Evolutionary conservation across 2,329 filamentous ascomycete genomes (phyloP), one percentile per base, ranked within the genome.

Genomic region (Colletotrichum sp.): DNA sequence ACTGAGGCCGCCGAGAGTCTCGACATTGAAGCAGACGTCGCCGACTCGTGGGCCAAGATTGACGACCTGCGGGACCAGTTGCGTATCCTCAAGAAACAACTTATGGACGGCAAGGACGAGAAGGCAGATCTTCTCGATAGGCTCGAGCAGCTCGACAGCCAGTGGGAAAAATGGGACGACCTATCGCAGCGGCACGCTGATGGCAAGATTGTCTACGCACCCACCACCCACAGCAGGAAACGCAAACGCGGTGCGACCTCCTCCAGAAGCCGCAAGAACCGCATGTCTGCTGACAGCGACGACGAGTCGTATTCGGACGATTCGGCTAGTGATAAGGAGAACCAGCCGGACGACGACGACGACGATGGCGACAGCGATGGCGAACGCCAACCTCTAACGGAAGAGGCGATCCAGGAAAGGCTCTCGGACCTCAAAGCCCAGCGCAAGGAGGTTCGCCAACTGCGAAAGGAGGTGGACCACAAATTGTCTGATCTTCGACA

Each of bases 1-100:
- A 84, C 78, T 0, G 86, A 87, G 71, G 81, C 81, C 18, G 68
- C 80, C 0, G 83, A 85, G 21, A 84, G 80, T 28, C 81, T 90
- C 9, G 80, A 78, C 30, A 69, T 73, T 7, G 74, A 73, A 16
- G 18, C 48, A 9, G 59, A 75, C 18, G 36, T 85, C 66, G 79
- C 77, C 1, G 81, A 72, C 83, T 88, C 79, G 80, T 87, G 78
- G 77, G 74, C 78, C 3, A 78, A 78, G 21, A 79, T 82, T 4
- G 78, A 83, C 7, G 52, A 78, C 9, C 69, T 85, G 48, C 76
- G 78, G 28, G 43, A 71, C 7, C 66, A 71, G 3, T 74, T 85
- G 7, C 68, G 72, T 18, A 72, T 78, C 1, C 77, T 0, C 89
- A 63, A 71, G 57, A 21, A 36, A 18, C 21, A 28, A 7, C 66